Base-by-base conservation (phyloP, 495 filamentous ascomycete genomes). In the Aspergillus egyptiacus region DNA sequence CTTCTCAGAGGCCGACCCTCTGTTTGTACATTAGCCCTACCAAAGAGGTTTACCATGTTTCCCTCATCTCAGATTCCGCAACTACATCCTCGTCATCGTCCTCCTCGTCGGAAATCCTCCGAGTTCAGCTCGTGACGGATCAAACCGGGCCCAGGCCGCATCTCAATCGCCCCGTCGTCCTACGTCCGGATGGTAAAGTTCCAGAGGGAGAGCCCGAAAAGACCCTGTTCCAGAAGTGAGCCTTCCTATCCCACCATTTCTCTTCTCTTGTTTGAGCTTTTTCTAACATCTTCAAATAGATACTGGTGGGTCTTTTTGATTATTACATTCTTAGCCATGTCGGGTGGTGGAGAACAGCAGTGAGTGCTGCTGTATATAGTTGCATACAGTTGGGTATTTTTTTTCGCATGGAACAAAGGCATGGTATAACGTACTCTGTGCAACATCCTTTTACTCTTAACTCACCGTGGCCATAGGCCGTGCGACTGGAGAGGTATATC, bases 241-340 rank as follows among this genome's bases (percentile, higher is more conserved):
- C 69, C 1, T 7, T 17, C 36, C 8, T 33, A 27, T 25, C 20
- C 22, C 42, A 19, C 13, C 18, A 6, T 44, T 10, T 18, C 6
- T 42, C 10, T 28, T 27, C 31, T 4, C 24, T 17, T 25, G 24
- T 36, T 48, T 31, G 19, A 20, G 0, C 31, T 14, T 37, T 52
- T 7, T 18, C 55, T 57, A 36, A 57, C 31, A 22, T 42, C 0
- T 32, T 17, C 32, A 5, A 32, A 36, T 52, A 72, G 71, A 44
- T 74, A 75, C 46, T 75, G 72, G 72, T 75, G 72, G 72, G 61
- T 73, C 32, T 64, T 73, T 39, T 54, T 69, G 48, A 65, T 75
- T 17, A 27, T 75, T 11, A 60, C 57, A 14, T 67, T 75, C 45
- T 40, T 75, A 47, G 67, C 60, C 14, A 61, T 73, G 65, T 68